Percentiles rank a stretch among this genome's conserved stretches.
phyloP scores from a whole-genome alignment of 1,284 basidiomycete genomes.

The Phylloboletellus chloephorus region DNA sequence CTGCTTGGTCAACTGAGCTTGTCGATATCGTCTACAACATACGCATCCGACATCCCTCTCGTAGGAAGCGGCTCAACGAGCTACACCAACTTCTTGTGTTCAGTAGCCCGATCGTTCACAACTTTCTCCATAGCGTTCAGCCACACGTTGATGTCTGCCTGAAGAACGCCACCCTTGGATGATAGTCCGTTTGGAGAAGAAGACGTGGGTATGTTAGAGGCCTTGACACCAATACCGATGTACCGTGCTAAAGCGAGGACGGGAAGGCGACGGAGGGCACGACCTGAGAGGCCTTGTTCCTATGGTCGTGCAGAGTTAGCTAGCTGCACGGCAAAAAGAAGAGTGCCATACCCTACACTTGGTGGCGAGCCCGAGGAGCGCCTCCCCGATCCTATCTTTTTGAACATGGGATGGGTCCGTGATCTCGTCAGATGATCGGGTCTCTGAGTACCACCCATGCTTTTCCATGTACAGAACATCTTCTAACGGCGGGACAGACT shows the following conservation, averaged over 20 bases:
- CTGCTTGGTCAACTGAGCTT: neutral
- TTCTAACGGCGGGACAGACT: conserved; percentile 60
- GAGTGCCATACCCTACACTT: conserved; percentile 58
- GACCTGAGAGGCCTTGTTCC: conserved; percentile 81
- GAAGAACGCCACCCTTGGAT: conserved; percentile 19
- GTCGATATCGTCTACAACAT: neutral
- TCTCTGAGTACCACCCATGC: conserved; percentile 7
- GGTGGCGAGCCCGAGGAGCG: conserved; percentile 62
- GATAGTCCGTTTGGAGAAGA: conserved; percentile 11
- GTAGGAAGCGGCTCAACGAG: neutral
- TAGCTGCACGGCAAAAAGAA: neutral
- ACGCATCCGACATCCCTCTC: neutral
- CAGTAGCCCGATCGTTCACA: conserved; percentile 50
- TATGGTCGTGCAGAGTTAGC: conserved; percentile 19
- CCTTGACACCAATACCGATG: conserved; percentile 48
- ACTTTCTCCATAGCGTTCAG: conserved; percentile 74
- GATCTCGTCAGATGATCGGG: conserved; percentile 7
- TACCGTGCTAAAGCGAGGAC: conserved; percentile 87
- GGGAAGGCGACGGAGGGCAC: conserved; percentile 84
- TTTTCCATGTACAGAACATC: conserved; percentile 55
- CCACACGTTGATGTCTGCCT: conserved; percentile 58
- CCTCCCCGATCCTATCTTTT: conserved; percentile 49
- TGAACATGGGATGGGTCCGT: conserved; percentile 9
- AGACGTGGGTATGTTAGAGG: conserved; percentile 9
- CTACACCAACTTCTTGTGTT: conserved; percentile 38